Evolutionary conservation across 2,329 filamentous ascomycete species (phyloP).

Genomic region (Aspergillus sp.): DNA sequence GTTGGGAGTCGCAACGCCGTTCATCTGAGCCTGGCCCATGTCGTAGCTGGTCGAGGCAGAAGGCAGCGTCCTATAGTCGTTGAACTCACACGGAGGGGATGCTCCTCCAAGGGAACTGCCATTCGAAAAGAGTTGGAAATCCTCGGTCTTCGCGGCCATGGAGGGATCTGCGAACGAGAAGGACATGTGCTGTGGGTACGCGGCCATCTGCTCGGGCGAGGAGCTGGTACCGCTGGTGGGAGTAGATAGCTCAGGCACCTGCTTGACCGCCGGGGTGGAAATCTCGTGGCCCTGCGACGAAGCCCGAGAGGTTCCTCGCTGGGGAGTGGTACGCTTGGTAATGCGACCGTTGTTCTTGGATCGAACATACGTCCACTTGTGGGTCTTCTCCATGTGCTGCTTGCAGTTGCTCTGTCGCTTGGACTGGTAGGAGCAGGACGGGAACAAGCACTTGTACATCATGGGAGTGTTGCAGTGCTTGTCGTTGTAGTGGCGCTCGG

Average conservation of each 20-base stretch:
- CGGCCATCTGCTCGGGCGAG: constrained; percentile 24
- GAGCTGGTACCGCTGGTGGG: constrained; percentile 30
- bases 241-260: constrained; percentile 55
- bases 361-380: constrained; percentile 85
- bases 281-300: constrained; percentile 61
- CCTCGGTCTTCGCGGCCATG: constrained; percentile 17
- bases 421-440: constrained; percentile 86
- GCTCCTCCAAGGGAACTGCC: constrained; percentile 14
- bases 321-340: constrained; percentile 8
- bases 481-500: constrained; percentile 93
- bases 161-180: constrained; percentile 32
- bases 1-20: constrained; percentile 15
- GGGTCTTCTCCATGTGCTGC: constrained; percentile 97
- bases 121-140: constrained; percentile 28
- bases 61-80: constrained; percentile 20
- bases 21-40: constrained; percentile 29
- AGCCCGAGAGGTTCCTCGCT: constrained; percentile 45
- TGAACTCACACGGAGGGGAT: constrained; percentile 13
- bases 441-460: constrained; percentile 79
- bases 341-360: constrained; percentile 84
- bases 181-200: constrained; percentile 16
- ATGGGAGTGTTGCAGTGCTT: constrained; percentile 81
- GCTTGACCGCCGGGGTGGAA: constrained; percentile 60
- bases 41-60: constrained; percentile 24
- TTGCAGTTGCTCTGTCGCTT: constrained; percentile 97